Evolutionary conservation across 768 basidiomycete species (phyloP), one percentile per base, ranked within the genome.

Genomic region (Mycena venus): DNA sequence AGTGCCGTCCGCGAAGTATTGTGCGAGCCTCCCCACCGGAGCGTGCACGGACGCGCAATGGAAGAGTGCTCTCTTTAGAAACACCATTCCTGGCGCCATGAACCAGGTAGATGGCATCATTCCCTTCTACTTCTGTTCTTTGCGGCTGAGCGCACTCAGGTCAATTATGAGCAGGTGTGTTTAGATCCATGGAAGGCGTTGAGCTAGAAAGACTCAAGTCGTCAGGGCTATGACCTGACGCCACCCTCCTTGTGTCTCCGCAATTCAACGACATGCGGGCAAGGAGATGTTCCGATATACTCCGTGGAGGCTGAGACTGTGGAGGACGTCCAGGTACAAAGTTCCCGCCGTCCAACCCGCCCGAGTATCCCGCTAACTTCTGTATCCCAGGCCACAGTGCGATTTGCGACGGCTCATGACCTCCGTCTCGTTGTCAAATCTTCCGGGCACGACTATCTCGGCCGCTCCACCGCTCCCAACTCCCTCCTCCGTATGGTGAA

Each of bases 391-490:
- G 77, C 76, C 3, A 83, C 81, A 25, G 78, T 85, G 21, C 71
- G 49, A 25, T 85, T 85, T 68, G 79, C 83, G 2, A 61, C 47
- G 25, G 51, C 60, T 12, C 69, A 84, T 47, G 80, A 82, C 44
- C 78, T 85, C 29, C 82, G 83, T 8, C 64, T 85, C 19, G 80
- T 70, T 7, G 76, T 85, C 71, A 84, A 84, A 68, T 76, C 80
- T 15, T 79, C 79, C 14, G 84, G 85, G 5, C 85, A 85, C 66
- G 85, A 85, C 67, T 79, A 64, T 66, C 77, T 85, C 21, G 84
- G 84, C 2, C 83, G 83, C 38, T 84, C 84, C 4, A 83, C 84
- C 6, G 83, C 82, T 17, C 78, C 78, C 44, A 76, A 77, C 59
- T 82, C 83, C 8, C 73, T 85, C 3, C 74, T 84, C 47, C 82